These are phyloP conservation scores for Apiospora kogelbergensis DNA, from an alignment of 2,329 filamentous ascomycete genomes.

Conservation along the genomic window DNA sequence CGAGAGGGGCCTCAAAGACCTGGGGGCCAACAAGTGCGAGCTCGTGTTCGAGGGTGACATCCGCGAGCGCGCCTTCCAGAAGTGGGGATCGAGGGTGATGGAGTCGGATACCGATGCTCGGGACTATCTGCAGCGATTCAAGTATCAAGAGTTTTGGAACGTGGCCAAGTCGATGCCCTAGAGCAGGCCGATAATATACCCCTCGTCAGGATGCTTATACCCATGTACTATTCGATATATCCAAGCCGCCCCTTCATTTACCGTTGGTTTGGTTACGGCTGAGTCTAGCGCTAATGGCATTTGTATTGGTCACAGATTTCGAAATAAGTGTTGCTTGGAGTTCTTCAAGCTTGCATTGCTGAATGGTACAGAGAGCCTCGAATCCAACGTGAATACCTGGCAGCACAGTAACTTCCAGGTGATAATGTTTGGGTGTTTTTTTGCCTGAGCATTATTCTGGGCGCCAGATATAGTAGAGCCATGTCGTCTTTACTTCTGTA, in stretches of 20 bases:
- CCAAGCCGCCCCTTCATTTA: neutral
- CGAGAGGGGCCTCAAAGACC: slow-evolving; percentile 77
- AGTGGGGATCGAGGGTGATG: slow-evolving; percentile 87
- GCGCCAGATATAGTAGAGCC: too few species aligned
- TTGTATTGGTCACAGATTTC: neutral
- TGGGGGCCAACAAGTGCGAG: slow-evolving; percentile 77
- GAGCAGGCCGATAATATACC: neutral
- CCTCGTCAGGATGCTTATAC: neutral
- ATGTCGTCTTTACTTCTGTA: too few species aligned
- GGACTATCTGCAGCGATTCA: slow-evolving; percentile 73
- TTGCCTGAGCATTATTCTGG: too few species aligned
- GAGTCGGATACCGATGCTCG: slow-evolving; percentile 89
- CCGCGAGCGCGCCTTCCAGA: slow-evolving; percentile 77
- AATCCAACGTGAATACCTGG: neutral
- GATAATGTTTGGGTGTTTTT: too few species aligned
- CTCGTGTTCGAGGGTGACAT: slow-evolving; percentile 91
- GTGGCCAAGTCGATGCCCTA: slow-evolving; percentile 61
- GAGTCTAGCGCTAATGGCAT: neutral
- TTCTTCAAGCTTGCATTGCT: neutral
- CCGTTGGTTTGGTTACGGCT: neutral
- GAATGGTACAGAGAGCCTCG: neutral
- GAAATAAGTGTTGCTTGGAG: neutral
- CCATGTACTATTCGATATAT: neutral
- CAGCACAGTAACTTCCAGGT: neutral
- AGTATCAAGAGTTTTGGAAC: slow-evolving; percentile 96